Evolutionary conservation across 192 early-diverging fungal genomes (phyloP).

Genomic region (Coemansia pectinata): DNA sequence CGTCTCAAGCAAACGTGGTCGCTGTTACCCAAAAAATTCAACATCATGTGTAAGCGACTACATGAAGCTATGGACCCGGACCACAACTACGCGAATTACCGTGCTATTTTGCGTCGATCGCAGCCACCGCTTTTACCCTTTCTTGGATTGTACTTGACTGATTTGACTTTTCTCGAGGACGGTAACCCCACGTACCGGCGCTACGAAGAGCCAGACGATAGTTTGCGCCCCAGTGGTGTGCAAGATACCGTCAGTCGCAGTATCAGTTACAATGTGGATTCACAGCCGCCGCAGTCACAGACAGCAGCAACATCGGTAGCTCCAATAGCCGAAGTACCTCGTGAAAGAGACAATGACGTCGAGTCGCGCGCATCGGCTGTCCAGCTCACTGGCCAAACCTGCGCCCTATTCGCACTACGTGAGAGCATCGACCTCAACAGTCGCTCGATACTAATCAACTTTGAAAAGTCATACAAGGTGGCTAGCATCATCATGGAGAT

Average conservation of each 20-base stretch:
- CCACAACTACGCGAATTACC: constrained; percentile 66
- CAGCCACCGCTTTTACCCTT: constrained; percentile 73
- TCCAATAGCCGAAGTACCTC: not conserved
- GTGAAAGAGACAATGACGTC: not conserved
- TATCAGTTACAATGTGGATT: not conserved
- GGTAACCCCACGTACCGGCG: constrained; percentile 70
- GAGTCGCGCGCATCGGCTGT: constrained; percentile 11
- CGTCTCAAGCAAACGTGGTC: constrained; percentile 73
- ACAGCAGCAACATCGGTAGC: not conserved
- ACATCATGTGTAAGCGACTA: constrained; percentile 61
- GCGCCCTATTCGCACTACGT: constrained; percentile 35
- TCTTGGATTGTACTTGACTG: constrained; percentile 76
- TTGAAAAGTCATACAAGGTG: constrained; percentile 73
- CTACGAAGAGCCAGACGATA: constrained; percentile 26
- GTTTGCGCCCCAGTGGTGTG: not conserved
- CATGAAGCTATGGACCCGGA: constrained; percentile 61
- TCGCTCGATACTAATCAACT: constrained; percentile 70
- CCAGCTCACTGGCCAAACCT: constrained; percentile 44
- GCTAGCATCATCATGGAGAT: constrained; percentile 69
- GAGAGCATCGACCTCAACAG: constrained; percentile 33
- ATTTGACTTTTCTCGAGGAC: constrained; percentile 83
- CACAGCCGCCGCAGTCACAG: not conserved
- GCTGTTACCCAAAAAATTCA: constrained; percentile 66
- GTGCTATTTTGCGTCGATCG: constrained; percentile 51
- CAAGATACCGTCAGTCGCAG: not conserved